Base-by-base conservation (phyloP, 2,329 filamentous ascomycete genomes). In the Exophiala bonariae region DNA sequence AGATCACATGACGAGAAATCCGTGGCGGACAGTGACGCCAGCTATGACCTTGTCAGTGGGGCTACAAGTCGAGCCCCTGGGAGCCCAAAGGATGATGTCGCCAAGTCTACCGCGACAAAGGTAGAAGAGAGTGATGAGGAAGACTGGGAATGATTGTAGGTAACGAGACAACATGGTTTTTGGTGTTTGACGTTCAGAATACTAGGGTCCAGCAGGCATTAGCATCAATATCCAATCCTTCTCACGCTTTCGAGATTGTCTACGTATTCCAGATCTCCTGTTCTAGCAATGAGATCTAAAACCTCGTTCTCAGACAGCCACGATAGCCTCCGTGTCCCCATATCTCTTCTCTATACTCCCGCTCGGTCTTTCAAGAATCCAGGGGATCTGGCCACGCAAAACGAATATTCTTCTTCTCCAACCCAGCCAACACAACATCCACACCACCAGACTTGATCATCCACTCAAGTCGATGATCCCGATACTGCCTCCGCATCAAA, bases 21-120 rank as follows among this genome's bases (percentile, higher is more conserved):
- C 19, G 87, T 93, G 58, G 83, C 90, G 6, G 93, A 93, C 61
- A 96, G 92, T 65, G 93, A 99, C 60, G 89, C 89, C 14, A 96
- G 90, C 71, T 99, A 99, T 66, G 93, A 99, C 66, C 79, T 99
- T 26, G 89, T 99, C 36, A 91, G 87, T 41, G 87, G 87, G 39
- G 80, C 82, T 35, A 82, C 85, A 30, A 96, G 88, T 66, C 86
- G 87, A 56, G 85, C 89, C 14, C 86, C 89, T 1, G 78, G 80
- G 4, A 83, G 79, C 50, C 81, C 82, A 2, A 78, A 78, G 61
- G 78, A 81, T 47, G 70, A 66, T 50, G 38, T 43, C 22, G 43
- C 36, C 10, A 70, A 57, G 50, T 61, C 62, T 13, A 74, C 75
- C 61, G 78, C 77, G 55, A 11, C 23, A 11, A 79, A 73, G 54